Evolutionary conservation across 495 filamentous ascomycete genomes (phyloP).

Genomic region (Penicillium macrosclerotiorum): DNA sequence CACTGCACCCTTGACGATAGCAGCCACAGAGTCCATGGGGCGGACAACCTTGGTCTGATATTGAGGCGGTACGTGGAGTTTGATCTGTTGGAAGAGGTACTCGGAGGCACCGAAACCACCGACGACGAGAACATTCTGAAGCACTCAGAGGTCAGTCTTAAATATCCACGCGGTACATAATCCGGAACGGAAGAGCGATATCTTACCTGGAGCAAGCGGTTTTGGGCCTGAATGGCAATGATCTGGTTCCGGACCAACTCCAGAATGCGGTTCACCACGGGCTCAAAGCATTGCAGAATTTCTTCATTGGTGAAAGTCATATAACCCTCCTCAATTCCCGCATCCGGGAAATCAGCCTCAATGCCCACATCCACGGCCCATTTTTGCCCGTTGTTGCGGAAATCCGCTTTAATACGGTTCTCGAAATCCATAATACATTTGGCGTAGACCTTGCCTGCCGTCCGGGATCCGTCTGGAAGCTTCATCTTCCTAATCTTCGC

Average conservation of each 20-base stretch:
- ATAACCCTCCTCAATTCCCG: slow-evolving; percentile 76
- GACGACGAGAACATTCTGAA: slow-evolving; percentile 70
- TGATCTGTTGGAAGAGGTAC: slow-evolving; percentile 83
- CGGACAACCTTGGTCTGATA: slow-evolving; percentile 77
- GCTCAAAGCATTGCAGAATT: slow-evolving; percentile 78
- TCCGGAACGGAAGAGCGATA: neutral
- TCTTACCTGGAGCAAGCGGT: slow-evolving; percentile 65
- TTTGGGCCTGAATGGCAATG: slow-evolving; percentile 77
- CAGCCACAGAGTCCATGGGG: slow-evolving; percentile 81
- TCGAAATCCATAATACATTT: slow-evolving; percentile 88
- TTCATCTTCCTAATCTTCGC: slow-evolving; percentile 83
- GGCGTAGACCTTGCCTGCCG: slow-evolving; percentile 74
- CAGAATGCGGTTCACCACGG: slow-evolving; percentile 73
- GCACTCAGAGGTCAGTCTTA: too few species aligned
- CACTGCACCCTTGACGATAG: slow-evolving; percentile 78
- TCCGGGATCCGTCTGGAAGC: slow-evolving; percentile 73
- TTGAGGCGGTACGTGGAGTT: slow-evolving; percentile 73
- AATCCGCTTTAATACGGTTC: slow-evolving; percentile 79
- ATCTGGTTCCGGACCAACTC: slow-evolving; percentile 79
- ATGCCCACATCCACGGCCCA: slow-evolving; percentile 83
- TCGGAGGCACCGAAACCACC: slow-evolving; percentile 80
- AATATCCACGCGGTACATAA: too few species aligned
- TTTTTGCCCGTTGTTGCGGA: slow-evolving; percentile 79
- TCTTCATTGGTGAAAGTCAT: slow-evolving; percentile 85
- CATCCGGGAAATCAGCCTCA: slow-evolving; percentile 76